phyloP scores from a whole-genome alignment of 805 yeast species.

The Komagataella kurtzmanii region DNA sequence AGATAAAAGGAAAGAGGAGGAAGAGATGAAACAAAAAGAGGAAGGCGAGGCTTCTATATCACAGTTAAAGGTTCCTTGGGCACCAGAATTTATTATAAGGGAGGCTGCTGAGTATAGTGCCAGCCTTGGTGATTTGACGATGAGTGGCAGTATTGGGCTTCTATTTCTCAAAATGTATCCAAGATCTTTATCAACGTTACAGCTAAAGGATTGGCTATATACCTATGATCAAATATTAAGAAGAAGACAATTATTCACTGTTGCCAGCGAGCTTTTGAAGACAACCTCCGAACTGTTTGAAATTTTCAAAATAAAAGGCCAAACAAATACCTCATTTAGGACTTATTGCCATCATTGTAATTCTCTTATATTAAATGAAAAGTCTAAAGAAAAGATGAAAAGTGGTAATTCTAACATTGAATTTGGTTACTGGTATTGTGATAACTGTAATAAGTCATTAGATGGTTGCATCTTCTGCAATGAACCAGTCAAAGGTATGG shows the following conservation, averaged over 20 bases:
- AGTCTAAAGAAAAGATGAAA: constrained; percentile 24
- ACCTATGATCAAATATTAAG: constrained; percentile 41
- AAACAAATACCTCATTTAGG: constrained; percentile 27
- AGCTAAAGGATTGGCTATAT: constrained; percentile 41
- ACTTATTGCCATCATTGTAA: constrained; percentile 53
- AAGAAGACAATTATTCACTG: constrained; percentile 34
- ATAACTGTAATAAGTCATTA: constrained; percentile 43
- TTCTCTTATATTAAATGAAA: constrained; percentile 45
- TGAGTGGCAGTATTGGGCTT: constrained; percentile 43
- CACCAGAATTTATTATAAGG: constrained; percentile 31
- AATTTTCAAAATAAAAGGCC: constrained; percentile 20
- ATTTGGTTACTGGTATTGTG: constrained; percentile 82
- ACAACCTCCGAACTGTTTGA: constrained; percentile 16
- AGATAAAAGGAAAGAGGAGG: background rate
- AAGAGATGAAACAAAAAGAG: background rate
- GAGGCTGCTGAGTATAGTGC: constrained; percentile 42
- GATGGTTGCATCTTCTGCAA: constrained; percentile 70
- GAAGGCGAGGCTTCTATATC: background rate
- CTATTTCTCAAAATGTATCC: constrained; percentile 33
- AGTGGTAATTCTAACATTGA: constrained; percentile 17
- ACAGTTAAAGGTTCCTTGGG: constrained; percentile 36
- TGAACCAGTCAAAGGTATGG: constrained; percentile 61
- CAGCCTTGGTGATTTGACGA: constrained; percentile 49
- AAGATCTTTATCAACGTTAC: constrained; percentile 11
- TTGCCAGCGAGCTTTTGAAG: constrained; percentile 44